Evolutionary conservation across 345 rosid species (phyloP).

Genomic region (Eucalyptus guilfoylei): DNA sequence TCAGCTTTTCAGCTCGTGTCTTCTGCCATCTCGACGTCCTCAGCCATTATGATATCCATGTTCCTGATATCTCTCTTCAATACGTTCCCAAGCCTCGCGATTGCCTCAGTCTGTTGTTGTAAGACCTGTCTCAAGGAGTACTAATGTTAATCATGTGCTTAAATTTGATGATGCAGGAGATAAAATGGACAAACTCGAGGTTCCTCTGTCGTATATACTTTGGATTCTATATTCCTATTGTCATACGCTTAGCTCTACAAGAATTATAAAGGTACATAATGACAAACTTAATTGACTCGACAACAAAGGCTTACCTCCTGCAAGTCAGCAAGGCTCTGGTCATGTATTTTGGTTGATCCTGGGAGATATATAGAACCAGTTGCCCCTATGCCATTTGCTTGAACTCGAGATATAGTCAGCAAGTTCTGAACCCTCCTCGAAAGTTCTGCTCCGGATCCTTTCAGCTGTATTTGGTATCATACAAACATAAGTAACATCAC

Average conservation of each 20-base stretch:
- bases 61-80: constrained; percentile 79
- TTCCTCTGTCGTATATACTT: neutral
- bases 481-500: neutral
- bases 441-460: constrained; percentile 96
- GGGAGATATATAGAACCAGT: constrained; percentile 69
- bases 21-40: constrained; percentile 48
- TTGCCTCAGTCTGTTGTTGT: constrained; percentile 89
- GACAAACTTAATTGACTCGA: neutral
- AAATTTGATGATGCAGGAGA: neutral
- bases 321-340: constrained; percentile 91
- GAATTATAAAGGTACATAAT: neutral
- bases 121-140: constrained; percentile 32
- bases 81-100: constrained; percentile 70
- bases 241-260: neutral
- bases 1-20: constrained; percentile 9
- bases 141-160: neutral
- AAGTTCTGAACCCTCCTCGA: constrained; percentile 88
- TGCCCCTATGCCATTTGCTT: constrained; percentile 47
- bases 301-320: constrained; percentile 49
- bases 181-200: neutral
- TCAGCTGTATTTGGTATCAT: constrained; percentile 42
- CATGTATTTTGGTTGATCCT: constrained; percentile 91
- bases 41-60: constrained; percentile 82
- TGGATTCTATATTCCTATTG: neutral
- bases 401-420: constrained; percentile 60